Percentiles rank a stretch among this genome's conserved stretches.
Conservation (phyloP, 192 early-diverging fungal genomes). For the Phycomyces nitens region DNA sequence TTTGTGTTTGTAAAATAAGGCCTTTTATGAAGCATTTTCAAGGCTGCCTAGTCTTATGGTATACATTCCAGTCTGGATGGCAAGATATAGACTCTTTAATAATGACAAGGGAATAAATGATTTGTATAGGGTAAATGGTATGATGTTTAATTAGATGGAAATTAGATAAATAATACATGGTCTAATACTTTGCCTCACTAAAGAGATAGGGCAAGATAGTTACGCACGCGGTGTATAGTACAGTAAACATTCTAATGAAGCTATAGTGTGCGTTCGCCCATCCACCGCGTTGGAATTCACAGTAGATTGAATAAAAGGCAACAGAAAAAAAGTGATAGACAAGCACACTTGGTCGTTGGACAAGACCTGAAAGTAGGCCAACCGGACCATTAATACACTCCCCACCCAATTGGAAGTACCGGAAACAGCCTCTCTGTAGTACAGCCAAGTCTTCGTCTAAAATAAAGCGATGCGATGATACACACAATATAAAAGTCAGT, state of each 20-base stretch:
- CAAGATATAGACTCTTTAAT: too few relatives aligned
- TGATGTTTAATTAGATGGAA: too few relatives aligned
- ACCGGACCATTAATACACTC: conserved; percentile 77
- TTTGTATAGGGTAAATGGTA: too few relatives aligned
- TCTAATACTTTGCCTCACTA: conserved; percentile 23
- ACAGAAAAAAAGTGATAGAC: conserved; percentile 92
- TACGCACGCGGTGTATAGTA: conserved; percentile 52
- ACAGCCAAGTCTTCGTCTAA: conserved; percentile 67
- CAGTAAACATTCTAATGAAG: conserved; percentile 47
- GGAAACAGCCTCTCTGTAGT: conserved; percentile 84
- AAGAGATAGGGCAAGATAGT: conserved; percentile 43
- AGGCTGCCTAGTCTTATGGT: too few relatives aligned
- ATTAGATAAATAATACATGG: neutral
- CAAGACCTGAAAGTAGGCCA: conserved; percentile 81
- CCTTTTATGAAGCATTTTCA: too few relatives aligned
- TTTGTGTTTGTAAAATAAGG: too few relatives aligned
- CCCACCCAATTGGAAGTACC: conserved; percentile 83
- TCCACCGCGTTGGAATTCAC: conserved; percentile 46
- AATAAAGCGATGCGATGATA: neutral
- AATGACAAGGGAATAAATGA: too few relatives aligned
- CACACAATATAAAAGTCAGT: neutral
- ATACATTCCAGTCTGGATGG: too few relatives aligned
- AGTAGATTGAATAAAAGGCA: conserved; percentile 65
- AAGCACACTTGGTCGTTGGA: conserved; percentile 70
- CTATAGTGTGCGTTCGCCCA: conserved; percentile 44